phyloP scores from a whole-genome alignment of 768 basidiomycete genomes.

The Tricholoma matsutake region DNA sequence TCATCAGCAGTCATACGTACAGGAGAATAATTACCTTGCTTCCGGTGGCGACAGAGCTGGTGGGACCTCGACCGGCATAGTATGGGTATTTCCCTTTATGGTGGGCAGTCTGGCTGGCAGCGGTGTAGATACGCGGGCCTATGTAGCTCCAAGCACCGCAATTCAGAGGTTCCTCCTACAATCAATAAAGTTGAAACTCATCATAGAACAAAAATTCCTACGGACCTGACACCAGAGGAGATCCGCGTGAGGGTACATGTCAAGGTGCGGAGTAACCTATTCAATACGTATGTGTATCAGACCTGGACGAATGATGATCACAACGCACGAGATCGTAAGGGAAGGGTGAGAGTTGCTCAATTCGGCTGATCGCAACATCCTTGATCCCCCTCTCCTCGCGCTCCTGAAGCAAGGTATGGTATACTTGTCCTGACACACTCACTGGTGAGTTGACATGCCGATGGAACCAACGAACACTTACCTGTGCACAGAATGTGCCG shows the following conservation, averaged over 20 bases:
- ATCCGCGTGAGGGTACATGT: conserved; percentile 94
- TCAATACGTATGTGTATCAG: neutral
- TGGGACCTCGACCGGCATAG: conserved; percentile 92
- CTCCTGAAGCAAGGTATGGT: conserved; percentile 84
- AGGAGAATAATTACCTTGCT: conserved; percentile 60
- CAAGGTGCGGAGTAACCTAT: conserved; percentile 88
- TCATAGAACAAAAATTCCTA: neutral
- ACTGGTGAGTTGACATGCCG: conserved; percentile 1
- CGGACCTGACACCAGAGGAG: conserved; percentile 87
- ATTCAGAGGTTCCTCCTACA: conserved; percentile 90
- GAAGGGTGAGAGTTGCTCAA: conserved; percentile 97
- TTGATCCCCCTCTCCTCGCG: conserved; percentile 89
- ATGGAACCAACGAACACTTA: conserved; percentile 20
- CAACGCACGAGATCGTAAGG: conserved; percentile 85
- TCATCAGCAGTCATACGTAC: conserved; percentile 8
- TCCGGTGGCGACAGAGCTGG: conserved; percentile 88
- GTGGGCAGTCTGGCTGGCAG: conserved; percentile 85
- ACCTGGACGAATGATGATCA: neutral
- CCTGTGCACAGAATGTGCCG: conserved; percentile 90
- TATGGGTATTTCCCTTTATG: conserved; percentile 88
- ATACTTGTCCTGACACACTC: conserved; percentile 77
- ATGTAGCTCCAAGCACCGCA: conserved; percentile 98
- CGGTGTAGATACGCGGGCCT: conserved; percentile 89
- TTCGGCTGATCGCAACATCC: conserved; percentile 88
- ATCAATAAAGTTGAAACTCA: neutral